phyloP scores from a whole-genome alignment of 2,329 filamentous ascomycete genomes.

The Ophiostoma tasmaniense region DNA sequence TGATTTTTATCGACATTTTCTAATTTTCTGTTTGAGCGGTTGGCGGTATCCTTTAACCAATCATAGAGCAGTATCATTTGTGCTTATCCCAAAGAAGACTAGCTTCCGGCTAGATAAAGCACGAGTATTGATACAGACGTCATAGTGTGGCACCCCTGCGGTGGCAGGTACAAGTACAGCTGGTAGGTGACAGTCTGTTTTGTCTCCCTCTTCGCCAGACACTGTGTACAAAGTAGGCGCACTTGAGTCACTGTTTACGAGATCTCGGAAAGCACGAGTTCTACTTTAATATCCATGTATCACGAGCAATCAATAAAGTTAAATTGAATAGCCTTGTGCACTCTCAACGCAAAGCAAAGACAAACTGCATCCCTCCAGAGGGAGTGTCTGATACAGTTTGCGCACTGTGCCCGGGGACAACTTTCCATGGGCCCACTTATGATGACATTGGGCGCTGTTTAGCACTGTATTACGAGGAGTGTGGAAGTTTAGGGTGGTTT shows the following conservation, averaged over 20 bases:
- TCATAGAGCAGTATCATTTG: not conserved
- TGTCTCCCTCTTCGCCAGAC: no score
- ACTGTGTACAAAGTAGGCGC: not conserved
- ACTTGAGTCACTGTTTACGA: no score
- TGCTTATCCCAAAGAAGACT: not conserved
- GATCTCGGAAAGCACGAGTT: no score
- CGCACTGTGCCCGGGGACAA: not conserved
- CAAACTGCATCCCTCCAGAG: no score
- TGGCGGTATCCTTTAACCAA: not conserved
- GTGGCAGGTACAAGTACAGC: conserved; percentile 2
- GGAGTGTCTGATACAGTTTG: not conserved
- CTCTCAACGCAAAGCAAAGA: no score
- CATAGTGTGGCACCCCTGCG: conserved; percentile 1
- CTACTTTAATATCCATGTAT: no score
- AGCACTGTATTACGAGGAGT: no score
- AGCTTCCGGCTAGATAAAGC: not conserved
- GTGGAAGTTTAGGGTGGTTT: no score
- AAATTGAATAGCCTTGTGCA: no score
- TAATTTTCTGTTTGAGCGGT: not conserved
- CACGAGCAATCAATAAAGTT: not conserved
- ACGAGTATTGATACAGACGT: conserved; percentile 6
- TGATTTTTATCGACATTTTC: not conserved
- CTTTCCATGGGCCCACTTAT: conserved; percentile 10
- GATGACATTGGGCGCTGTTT: conserved; percentile 6
- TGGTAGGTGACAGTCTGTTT: not conserved